Evolutionary conservation across 306 rosid genomes (phyloP), one percentile per base, ranked within the genome.

Genomic region (Quercus bicolor): DNA sequence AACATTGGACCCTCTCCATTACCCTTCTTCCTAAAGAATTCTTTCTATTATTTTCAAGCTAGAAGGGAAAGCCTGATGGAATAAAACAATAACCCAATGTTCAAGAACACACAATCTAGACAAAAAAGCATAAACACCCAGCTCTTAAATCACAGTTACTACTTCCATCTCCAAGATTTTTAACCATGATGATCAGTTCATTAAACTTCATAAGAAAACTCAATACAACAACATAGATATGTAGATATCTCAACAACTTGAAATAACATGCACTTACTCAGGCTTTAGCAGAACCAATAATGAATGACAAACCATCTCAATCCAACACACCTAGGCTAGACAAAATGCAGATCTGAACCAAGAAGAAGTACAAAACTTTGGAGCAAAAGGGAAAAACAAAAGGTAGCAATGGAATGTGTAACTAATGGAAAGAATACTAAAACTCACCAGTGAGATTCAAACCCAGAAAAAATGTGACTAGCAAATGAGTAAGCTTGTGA

Each of bases 281-380:
- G 83, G 86, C 60, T 40, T 40, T 0, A 40, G 45, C 45, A 40
- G 45, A 40, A 2, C 45, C 45, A 40, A 0, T 3, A 40, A 40
- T 40, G 45, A 40, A 8, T 40, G 45, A 40, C 70, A 72, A 64
- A 20, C 23, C 74, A 74, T 70, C 83, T 48, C 74, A 79, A 73
- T 77, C 71, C 76, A 19, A 76, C 65, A 75, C 11, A 75, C 73
- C 81, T 74, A 61, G 72, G 75, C 81, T 74, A 61, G 72, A 12
- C 40, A 81, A 26, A 69, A 75, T 68, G 82, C 80, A 90, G 91
- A 92, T 92, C 97, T 86, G 84, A 76, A 45, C 48, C 66, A 74
- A 40, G 53, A 61, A 29, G 74, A 65, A 61, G 23, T 57, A 24
- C 79, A 76, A 70, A 28, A 54, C 61, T 15, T 40, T 14, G 60